Conservation (phyloP, 2,329 filamentous ascomycete species). For the Parascedosporium putredinis region DNA sequence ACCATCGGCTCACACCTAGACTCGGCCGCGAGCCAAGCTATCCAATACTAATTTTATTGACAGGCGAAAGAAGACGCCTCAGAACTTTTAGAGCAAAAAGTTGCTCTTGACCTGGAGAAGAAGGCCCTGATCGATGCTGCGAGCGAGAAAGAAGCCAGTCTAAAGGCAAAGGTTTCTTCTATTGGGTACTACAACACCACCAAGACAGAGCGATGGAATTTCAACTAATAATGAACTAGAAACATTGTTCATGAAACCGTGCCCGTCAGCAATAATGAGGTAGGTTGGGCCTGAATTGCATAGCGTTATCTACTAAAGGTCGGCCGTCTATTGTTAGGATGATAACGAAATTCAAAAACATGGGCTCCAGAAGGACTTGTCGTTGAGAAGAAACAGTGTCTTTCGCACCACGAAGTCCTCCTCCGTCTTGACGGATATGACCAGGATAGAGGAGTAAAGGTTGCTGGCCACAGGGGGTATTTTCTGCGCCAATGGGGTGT, state of each 20-base stretch:
- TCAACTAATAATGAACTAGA: constrained; percentile 11
- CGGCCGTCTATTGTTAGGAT: too few relatives aligned
- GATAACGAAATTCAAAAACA: constrained; percentile 67
- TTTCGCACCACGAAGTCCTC: constrained; percentile 94
- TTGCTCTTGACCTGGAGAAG: constrained; percentile 69
- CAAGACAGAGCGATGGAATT: not conserved
- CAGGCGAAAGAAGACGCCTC: constrained; percentile 73
- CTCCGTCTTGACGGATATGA: constrained; percentile 84
- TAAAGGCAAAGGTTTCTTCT: constrained; percentile 69
- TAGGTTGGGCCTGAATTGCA: too few relatives aligned
- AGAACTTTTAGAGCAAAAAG: constrained; percentile 70
- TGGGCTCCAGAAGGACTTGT: constrained; percentile 71
- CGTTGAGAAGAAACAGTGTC: constrained; percentile 63
- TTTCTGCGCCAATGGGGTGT: constrained; percentile 85
- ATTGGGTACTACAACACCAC: constrained; percentile 61
- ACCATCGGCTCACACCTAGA: constrained; percentile 10
- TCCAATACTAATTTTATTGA: not conserved
- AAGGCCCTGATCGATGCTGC: constrained; percentile 67
- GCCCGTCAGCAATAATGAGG: constrained; percentile 72
- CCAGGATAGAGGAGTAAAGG: constrained; percentile 82
- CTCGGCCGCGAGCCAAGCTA: not conserved
- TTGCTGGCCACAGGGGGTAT: constrained; percentile 90
- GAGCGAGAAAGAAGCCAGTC: constrained; percentile 59
- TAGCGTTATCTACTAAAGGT: too few relatives aligned
- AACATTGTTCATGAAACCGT: constrained; percentile 72